Evolutionary conservation across 352 stramenopile species (phyloP).

Genomic region (Phytophthora pinifolia): DNA sequence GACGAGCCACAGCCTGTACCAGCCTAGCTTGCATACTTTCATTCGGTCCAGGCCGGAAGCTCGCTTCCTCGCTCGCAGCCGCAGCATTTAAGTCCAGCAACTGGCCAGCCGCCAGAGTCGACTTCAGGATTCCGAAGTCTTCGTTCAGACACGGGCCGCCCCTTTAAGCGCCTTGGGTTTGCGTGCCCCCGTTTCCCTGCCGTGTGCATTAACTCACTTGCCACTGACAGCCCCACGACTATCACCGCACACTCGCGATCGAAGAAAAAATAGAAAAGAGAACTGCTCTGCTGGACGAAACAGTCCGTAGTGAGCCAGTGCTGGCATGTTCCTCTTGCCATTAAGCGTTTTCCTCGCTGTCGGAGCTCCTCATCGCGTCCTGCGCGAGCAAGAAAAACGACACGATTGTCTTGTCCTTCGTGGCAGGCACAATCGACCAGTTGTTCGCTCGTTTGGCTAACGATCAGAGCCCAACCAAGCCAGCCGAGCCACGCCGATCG

Average conservation of each 20-base stretch:
- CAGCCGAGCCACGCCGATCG: slow-evolving; percentile 1
- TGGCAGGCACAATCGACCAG: slow-evolving; percentile 17
- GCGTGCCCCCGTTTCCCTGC: background rate
- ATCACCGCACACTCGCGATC: background rate
- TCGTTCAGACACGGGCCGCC: too few relatives aligned
- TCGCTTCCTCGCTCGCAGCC: slow-evolving; percentile 1
- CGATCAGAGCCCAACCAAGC: slow-evolving; percentile 4
- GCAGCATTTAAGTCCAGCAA: slow-evolving; percentile 23
- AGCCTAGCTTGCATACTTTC: background rate
- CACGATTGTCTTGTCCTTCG: slow-evolving; percentile 14
- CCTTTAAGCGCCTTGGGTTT: slow-evolving; percentile 2
- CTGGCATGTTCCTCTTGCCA: slow-evolving; percentile 23
- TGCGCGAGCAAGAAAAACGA: slow-evolving; percentile 15
- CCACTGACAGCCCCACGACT: background rate
- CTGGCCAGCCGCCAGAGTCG: background rate
- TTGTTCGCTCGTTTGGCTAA: slow-evolving; percentile 1
- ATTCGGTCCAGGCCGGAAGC: slow-evolving; percentile 3
- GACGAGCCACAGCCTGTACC: background rate
- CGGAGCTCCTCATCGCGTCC: slow-evolving; percentile 21
- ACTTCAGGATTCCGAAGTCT: too few relatives aligned
- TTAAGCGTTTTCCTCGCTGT: slow-evolving; percentile 33
- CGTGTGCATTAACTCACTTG: slow-evolving; percentile 8
- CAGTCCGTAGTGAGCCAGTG: slow-evolving; percentile 33
- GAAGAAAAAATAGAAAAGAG: slow-evolving; percentile 31
- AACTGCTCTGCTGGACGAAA: slow-evolving; percentile 32